Evolutionary conservation across 208 protist genomes (phyloP).

Genomic region (Balamuthia mandrillaris): DNA sequence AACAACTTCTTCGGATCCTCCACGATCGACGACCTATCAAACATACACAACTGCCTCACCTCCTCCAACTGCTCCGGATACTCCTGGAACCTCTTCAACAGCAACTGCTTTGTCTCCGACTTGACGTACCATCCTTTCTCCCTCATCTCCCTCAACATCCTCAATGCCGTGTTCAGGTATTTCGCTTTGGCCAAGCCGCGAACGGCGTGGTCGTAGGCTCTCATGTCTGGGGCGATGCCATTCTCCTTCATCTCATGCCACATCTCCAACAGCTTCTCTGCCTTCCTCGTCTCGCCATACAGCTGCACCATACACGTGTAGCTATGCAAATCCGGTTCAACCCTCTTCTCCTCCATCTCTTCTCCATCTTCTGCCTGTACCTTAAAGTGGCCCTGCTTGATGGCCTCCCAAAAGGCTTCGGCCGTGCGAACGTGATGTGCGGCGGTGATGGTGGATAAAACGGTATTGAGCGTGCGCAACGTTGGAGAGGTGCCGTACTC

Average conservation of each 20-base stretch:
- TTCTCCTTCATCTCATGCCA: conserved; percentile 1
- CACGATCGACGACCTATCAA: no score
- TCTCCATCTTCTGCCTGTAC: background rate
- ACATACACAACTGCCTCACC: no score
- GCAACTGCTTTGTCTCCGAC: no score
- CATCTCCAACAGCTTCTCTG: background rate
- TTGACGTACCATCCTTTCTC: background rate
- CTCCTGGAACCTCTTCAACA: background rate
- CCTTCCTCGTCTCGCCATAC: background rate
- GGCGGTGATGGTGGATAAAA: background rate
- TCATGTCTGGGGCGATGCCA: background rate
- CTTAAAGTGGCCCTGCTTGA: background rate
- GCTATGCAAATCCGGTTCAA: background rate
- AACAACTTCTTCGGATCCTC: no score
- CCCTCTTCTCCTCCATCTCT: background rate
- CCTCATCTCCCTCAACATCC: conserved; percentile 3
- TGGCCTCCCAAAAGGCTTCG: background rate
- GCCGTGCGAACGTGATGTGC: background rate
- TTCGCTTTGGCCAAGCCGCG: background rate
- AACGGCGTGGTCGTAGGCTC: background rate
- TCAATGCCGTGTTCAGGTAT: background rate
- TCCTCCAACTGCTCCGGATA: background rate
- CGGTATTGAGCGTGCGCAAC: background rate
- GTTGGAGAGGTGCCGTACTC: background rate
- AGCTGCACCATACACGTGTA: background rate